phyloP scores from a whole-genome alignment of 208 protist genomes.

The Crithidia bombi region DNA sequence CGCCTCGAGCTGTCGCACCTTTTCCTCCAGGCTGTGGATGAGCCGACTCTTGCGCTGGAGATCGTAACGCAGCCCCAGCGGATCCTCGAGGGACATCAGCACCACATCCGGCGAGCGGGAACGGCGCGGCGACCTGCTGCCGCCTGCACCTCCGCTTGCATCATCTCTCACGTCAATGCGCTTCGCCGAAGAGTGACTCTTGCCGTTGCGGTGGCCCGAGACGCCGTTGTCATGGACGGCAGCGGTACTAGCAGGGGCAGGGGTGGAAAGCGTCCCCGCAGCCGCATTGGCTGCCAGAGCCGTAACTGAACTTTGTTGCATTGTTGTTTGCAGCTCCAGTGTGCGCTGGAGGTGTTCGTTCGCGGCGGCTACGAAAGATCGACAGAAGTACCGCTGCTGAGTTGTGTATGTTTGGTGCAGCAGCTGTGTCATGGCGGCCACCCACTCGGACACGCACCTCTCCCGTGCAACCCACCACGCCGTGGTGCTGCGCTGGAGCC shows the following conservation, averaged over 20 bases:
- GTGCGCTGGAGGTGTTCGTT: not conserved
- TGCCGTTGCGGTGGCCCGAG: too few species aligned
- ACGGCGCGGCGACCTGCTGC: not conserved
- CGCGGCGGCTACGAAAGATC: not conserved
- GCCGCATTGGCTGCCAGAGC: not conserved
- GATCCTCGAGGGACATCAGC: constrained; percentile 35
- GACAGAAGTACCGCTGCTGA: constrained; percentile 7
- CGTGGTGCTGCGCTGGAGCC: not conserved
- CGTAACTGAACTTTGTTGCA: too few species aligned
- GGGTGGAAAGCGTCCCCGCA: too few species aligned
- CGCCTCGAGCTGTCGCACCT: constrained; percentile 40
- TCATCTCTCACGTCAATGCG: not conserved
- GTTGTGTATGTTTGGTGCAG: not conserved
- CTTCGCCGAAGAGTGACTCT: too few species aligned
- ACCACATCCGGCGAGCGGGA: constrained; percentile 17
- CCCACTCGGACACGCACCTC: constrained; percentile 11
- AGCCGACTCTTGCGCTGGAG: constrained; percentile 39
- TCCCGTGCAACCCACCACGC: constrained; percentile 23
- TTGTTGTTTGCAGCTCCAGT: not conserved
- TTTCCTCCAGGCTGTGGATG: constrained; percentile 42
- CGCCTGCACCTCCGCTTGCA: not conserved
- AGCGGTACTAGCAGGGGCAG: too few species aligned
- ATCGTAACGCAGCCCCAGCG: constrained; percentile 42
- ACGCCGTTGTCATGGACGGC: too few species aligned
- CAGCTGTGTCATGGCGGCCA: constrained; percentile 6